Evolutionary conservation across 305 asterid species (phyloP).

Genomic region (Coffea humblotiana): DNA sequence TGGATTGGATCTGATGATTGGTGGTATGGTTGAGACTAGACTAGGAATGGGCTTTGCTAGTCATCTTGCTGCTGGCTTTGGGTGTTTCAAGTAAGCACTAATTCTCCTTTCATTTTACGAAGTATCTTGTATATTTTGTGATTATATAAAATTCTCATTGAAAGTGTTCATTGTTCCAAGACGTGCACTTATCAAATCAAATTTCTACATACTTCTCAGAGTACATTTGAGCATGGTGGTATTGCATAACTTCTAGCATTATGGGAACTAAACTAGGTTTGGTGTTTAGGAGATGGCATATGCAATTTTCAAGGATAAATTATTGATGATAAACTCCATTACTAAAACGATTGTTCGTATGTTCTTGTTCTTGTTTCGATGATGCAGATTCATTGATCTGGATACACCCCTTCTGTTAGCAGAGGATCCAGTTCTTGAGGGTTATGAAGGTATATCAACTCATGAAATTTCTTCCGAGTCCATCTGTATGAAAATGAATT

Average conservation of each 20-base stretch:
- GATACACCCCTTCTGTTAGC: constrained; percentile 88
- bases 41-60: constrained; percentile 97
- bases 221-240: not conserved
- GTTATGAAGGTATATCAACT: constrained; percentile 70
- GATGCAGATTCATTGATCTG: constrained; percentile 72
- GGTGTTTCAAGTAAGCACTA: constrained; percentile 79
- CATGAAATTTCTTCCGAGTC: not conserved
- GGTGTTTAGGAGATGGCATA: not conserved
- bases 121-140: not conserved
- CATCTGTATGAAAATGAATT: not conserved
- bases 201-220: not conserved
- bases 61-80: constrained; percentile 88
- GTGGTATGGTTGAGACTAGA: constrained; percentile 96
- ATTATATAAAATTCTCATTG: not conserved
- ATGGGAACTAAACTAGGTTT: not conserved
- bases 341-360: not conserved
- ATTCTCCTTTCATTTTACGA: constrained; percentile 7
- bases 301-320: not conserved
- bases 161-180: not conserved
- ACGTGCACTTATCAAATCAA: not conserved
- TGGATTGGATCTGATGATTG: constrained; percentile 79
- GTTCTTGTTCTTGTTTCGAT: not conserved
- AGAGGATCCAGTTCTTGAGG: constrained; percentile 82
- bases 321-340: not conserved
- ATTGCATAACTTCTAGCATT: not conserved